Evolutionary conservation across 2,329 filamentous ascomycete genomes (phyloP).

Genomic region (Talaromyces sp.): DNA sequence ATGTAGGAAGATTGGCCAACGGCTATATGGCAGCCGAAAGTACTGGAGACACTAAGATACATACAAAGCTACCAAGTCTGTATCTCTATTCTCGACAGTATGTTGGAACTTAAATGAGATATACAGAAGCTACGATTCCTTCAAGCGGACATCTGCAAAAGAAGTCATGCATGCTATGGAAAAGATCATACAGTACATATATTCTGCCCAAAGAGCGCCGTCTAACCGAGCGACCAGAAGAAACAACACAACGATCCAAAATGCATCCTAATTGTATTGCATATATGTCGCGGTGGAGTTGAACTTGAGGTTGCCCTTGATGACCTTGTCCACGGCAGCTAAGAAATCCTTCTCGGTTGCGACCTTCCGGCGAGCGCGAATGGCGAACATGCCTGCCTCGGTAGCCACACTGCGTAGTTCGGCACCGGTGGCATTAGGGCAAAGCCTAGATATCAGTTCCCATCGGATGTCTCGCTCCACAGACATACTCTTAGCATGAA

Average conservation of each 20-base stretch:
- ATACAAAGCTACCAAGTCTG: neutral
- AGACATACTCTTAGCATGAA: constrained; percentile 99
- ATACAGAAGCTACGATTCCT: neutral
- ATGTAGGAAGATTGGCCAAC: constrained; percentile 20
- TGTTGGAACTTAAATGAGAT: neutral
- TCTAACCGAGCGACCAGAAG: constrained; percentile 21
- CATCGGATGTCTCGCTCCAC: constrained; percentile 98
- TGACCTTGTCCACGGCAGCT: constrained; percentile 97
- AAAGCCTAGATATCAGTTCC: constrained; percentile 95
- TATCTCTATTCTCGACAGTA: neutral
- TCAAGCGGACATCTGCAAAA: neutral
- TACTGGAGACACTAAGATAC: no score
- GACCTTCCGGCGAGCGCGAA: constrained; percentile 89
- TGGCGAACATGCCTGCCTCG: constrained; percentile 97
- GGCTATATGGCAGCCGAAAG: constrained; percentile 15
- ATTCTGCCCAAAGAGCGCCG: constrained; percentile 26
- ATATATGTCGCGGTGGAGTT: constrained; percentile 97
- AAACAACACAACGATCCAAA: constrained; percentile 16
- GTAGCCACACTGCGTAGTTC: constrained; percentile 95
- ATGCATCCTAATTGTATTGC: constrained; percentile 80
- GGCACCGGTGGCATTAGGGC: constrained; percentile 94
- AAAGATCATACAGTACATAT: constrained; percentile 27
- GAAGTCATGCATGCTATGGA: constrained; percentile 13
- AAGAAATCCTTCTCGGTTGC: constrained; percentile 98
- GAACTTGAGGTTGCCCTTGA: constrained; percentile 99